A percentile compares a stretch with the other conserved stretches of the same genome.
These are phyloP conservation scores for Lupinus albus DNA, from an alignment of 306 rosid genomes.

Conservation along the genomic window DNA sequence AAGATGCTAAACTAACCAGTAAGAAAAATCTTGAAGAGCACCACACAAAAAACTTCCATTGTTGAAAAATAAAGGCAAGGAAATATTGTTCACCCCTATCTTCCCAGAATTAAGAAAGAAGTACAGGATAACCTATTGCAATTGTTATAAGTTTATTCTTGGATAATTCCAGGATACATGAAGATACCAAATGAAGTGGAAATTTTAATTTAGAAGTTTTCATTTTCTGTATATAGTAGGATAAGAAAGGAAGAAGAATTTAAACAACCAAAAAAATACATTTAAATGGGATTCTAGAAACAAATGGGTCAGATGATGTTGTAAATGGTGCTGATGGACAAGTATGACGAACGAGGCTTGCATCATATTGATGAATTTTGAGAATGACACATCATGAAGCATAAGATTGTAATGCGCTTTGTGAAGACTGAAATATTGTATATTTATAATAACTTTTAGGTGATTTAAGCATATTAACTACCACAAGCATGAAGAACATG, in stretches of 20 bases:
- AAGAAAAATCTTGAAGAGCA: slow-evolving; percentile 31
- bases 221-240: background rate
- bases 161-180: slow-evolving; percentile 8
- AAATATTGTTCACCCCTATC: slow-evolving; percentile 13
- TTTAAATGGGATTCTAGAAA: slow-evolving; percentile 20
- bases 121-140: background rate
- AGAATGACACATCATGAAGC: slow-evolving; percentile 22
- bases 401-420: slow-evolving; percentile 19
- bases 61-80: background rate
- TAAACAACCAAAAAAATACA: slow-evolving; percentile 19
- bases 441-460: slow-evolving; percentile 12
- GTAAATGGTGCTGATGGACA: slow-evolving; percentile 18
- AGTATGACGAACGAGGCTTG: slow-evolving; percentile 12
- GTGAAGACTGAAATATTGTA: slow-evolving; percentile 27
- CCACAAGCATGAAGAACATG: slow-evolving; percentile 17
- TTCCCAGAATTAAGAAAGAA: slow-evolving; percentile 4
- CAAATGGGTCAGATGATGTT: background rate
- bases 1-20: slow-evolving; percentile 29
- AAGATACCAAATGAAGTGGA: background rate
- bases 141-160: slow-evolving; percentile 11
- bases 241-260: background rate
- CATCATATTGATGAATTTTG: slow-evolving; percentile 9
- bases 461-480: slow-evolving; percentile 33
- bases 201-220: background rate
- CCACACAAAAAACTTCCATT: background rate